Base-by-base conservation (phyloP, 2,329 filamentous ascomycete genomes). In the Diplodia intermedia region DNA sequence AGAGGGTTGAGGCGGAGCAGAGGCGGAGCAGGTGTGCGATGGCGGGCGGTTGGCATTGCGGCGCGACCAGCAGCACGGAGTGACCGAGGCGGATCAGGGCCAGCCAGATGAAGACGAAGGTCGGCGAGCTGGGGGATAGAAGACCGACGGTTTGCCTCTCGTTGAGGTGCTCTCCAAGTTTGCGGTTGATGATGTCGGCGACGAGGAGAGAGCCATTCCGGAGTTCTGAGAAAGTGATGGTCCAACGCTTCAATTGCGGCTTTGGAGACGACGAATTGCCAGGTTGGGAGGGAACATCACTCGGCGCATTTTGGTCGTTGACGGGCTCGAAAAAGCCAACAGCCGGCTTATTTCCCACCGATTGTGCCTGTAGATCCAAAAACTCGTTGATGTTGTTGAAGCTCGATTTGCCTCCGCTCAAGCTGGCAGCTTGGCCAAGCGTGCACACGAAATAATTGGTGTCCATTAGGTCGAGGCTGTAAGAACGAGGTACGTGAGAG, bases 401-500 rank as follows among this genome's bases (percentile, higher is more conserved):
- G 6, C n/a, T 23, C 12, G 12, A n/a, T 5, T 29, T 5, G 11
- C 73, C 70, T 3, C 73, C 69, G 20, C 78, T 80, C 20, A 83
- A 70, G 1, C 70, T 69, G 0, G 79, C 77, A 12, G 86, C 86
- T 73, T 89, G 82, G 1, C 86, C 87, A 2, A 90, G 80, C 0
- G 86, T 89, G 74, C 87, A 89, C 3, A 84, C 84, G 72, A 89
- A 89, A 75, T 89, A 88, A 68, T 85, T 88, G 61, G 72, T 60
- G 26, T 53, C 66, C 66, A 68, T 63, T 26, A 12, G 23, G 8
- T 8, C 31, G 55, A 18, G 1, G 38, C 23, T 12, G 38, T 26
- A 20, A 6, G 33, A 55, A 26, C 20, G 8, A 11, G 20, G 26
- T 33, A 29, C 52, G 38, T 14, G 31, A 65, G 20, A n/a, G 15